Base-by-base conservation (phyloP, 768 basidiomycete genomes). In the Lactifluus hygrophoroides region DNA sequence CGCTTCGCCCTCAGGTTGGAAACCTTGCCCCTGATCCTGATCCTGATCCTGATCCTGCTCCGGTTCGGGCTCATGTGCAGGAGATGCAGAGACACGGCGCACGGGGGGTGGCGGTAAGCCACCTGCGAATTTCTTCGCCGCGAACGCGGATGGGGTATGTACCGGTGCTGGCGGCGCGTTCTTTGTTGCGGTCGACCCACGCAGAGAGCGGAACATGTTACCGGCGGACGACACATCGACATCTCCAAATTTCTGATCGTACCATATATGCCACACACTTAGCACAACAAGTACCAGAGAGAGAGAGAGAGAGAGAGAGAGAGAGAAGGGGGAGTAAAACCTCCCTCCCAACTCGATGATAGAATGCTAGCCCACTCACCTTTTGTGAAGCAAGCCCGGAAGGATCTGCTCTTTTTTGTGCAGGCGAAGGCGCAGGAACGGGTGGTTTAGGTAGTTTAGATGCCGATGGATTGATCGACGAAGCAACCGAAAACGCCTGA, bases 221-320 rank as follows among this genome's bases (percentile, higher is more conserved):
- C 75, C 75, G 6, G 73, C 62, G 1, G 81, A 80, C 0, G 81
- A 76, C 40, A 77, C 76, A 68, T 84, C 80, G 23, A 85, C 73
- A 57, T 80, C 76, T n/a, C 81, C 82, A 53, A 85, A 75, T 78
- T 75, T 80, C 84, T 85, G 62, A 30, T 25, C 21, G 34, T 8
- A 19, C 34, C 28, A 42, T 42, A 42, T 25, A 50, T 37, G 11
- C 14, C 30, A 30, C 16, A 32, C 16, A 32, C 3, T 25, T 16
- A 30, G 19, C 21, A 35, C 11, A 17, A 52, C 3, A 16, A 34
- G 30, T 5, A 25, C 3, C 5, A 6, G 34, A 35, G n/a, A 44
- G 0, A 11, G 3, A 8, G 2, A 10, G 9, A 30, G 10, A 8
- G 28, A 27, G 19, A 14, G 21, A 16, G 8, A 19, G 8, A 40